Evolutionary conservation across 306 rosid species (phyloP).

Genomic region (Alnus rubra): DNA sequence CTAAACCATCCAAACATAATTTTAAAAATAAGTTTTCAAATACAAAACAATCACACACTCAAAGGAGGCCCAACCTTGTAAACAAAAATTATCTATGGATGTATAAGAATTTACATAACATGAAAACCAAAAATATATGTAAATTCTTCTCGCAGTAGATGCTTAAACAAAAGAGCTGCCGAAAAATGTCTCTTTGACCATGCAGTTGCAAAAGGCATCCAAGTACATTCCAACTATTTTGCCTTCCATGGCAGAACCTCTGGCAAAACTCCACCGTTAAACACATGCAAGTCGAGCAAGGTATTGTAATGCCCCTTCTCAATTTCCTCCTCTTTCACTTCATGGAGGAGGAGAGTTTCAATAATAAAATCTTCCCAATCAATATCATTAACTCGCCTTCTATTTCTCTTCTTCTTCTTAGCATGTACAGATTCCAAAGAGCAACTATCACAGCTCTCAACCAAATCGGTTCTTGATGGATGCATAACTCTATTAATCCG

Average conservation of each 20-base stretch:
- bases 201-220: background rate
- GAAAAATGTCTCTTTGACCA: background rate
- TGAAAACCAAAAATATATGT: background rate
- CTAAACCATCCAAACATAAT: too few relatives aligned
- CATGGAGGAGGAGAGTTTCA: slow-evolving; percentile 76
- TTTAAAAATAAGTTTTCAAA: too few relatives aligned
- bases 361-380: slow-evolving; percentile 84
- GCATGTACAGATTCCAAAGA: slow-evolving; percentile 2
- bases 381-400: slow-evolving; percentile 30
- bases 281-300: slow-evolving; percentile 64
- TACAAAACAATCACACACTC: too few relatives aligned
- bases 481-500: slow-evolving; percentile 55
- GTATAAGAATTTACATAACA: background rate
- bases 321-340: slow-evolving; percentile 73
- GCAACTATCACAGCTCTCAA: background rate
- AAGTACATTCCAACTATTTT: slow-evolving; percentile 1
- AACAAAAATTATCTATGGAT: background rate
- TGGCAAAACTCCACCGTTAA: slow-evolving; percentile 42
- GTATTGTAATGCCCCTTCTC: slow-evolving; percentile 82
- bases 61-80: too few relatives aligned
- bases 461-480: slow-evolving; percentile 32
- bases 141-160: slow-evolving; percentile 1
- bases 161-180: background rate
- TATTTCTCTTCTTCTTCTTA: slow-evolving; percentile 53
- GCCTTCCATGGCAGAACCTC: slow-evolving; percentile 7